Evolutionary conservation across 208 protist genomes (phyloP).

Genomic region (Acanthamoeba lugdunensis): DNA sequence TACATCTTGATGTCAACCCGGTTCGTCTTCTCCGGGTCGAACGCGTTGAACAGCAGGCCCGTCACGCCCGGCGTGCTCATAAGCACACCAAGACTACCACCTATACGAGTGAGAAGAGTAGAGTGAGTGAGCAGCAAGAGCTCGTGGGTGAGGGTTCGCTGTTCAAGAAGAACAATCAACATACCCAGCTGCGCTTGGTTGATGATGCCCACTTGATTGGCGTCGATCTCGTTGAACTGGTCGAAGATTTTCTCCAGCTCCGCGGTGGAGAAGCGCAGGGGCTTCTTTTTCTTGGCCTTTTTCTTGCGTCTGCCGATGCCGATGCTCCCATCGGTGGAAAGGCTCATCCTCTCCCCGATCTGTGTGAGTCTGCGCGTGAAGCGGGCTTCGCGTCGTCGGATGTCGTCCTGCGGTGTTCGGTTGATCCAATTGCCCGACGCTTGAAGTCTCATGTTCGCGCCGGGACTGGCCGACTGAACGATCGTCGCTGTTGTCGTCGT

Average conservation of each 20-base stretch:
- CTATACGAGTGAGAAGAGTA: not conserved
- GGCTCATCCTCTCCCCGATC: not conserved
- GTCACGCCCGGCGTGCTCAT: conserved; percentile 69
- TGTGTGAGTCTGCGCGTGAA: conserved; percentile 1
- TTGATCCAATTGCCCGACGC: conserved; percentile 31
- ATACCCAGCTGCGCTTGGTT: conserved; percentile 61
- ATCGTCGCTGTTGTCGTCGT: not conserved
- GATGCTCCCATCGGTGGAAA: not conserved
- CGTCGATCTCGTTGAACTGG: conserved; percentile 73
- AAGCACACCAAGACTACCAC: conserved; percentile 28
- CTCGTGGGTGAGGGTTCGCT: no score
- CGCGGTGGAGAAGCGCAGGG: not conserved
- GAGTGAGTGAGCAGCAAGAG: not conserved
- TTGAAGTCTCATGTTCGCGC: not conserved
- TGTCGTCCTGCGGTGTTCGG: conserved; percentile 29
- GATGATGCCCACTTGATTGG: conserved; percentile 48
- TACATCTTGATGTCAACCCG: conserved; percentile 67
- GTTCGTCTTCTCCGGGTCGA: conserved; percentile 70
- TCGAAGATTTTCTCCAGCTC: conserved; percentile 70
- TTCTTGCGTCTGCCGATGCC: not conserved
- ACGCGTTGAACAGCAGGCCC: conserved; percentile 58
- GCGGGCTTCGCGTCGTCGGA: conserved; percentile 14
- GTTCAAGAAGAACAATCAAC: not conserved
- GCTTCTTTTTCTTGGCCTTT: conserved; percentile 26
- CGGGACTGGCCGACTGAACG: not conserved